Conservation (phyloP, 352 stramenopile genomes). For the Globisporangium iwayamae region DNA sequence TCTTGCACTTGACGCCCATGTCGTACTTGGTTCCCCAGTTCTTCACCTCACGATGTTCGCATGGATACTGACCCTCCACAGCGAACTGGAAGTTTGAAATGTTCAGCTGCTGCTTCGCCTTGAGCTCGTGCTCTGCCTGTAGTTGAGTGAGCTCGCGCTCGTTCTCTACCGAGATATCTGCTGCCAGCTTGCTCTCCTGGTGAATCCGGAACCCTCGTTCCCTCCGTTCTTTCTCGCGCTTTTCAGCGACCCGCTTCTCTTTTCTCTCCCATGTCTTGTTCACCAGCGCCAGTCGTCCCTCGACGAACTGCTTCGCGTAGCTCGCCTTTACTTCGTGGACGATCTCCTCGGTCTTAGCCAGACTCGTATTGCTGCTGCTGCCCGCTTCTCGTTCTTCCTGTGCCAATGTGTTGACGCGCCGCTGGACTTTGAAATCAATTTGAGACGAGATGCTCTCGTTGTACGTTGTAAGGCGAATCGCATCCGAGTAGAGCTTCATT, state of each 20-base stretch:
- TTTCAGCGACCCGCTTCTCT: constrained; percentile 39
- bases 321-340: constrained; percentile 42
- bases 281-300: constrained; percentile 49
- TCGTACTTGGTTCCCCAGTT: constrained; percentile 66
- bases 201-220: constrained; percentile 48
- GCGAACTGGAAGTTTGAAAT: constrained; percentile 60
- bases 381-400: constrained; percentile 15
- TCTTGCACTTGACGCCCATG: constrained; percentile 51
- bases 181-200: constrained; percentile 43
- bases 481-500: constrained; percentile 46
- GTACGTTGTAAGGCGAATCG: constrained; percentile 60
- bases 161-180: constrained; percentile 35
- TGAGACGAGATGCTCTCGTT: constrained; percentile 60
- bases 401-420: constrained; percentile 29
- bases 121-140: constrained; percentile 26
- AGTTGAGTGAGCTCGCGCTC: constrained; percentile 28
- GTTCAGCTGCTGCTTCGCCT: constrained; percentile 28
- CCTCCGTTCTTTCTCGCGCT: constrained; percentile 37
- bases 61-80: constrained; percentile 37
- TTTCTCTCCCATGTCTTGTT: constrained; percentile 75
- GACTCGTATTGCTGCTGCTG: not conserved
- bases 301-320: constrained; percentile 53
- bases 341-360: constrained; percentile 17
- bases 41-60: constrained; percentile 59
- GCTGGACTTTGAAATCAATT: constrained; percentile 65